Base-by-base conservation (phyloP, 805 yeast genomes). In the Wickerhamiella kurtzmanii region DNA sequence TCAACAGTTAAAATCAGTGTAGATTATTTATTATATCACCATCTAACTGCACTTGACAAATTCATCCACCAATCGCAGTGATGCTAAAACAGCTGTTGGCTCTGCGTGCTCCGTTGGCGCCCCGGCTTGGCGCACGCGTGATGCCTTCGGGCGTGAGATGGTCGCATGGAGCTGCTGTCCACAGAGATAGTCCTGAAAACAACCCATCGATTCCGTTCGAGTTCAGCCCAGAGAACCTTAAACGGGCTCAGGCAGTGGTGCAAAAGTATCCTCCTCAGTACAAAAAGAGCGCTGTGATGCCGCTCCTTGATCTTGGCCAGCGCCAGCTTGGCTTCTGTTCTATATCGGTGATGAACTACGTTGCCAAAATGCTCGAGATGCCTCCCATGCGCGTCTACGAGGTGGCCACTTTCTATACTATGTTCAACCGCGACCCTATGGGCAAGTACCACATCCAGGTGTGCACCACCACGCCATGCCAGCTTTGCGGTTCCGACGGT, bases 371-470 rank as follows among this genome's bases (percentile, higher is more conserved):
- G 60, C 72, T 83, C 58, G 89, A 82, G 58, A 81, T 85, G 79
- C 95, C 95, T 25, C 94, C 94, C 50, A 84, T 84, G 95, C 76
- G 95, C 67, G 95, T 84, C 25, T 84, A 84, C 64, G 94, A 84
- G 64, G 95, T 84, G 53, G 95, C 95, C 28, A 82, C 94, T 38
- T 84, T 84, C 69, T 84, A 84, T 68, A 84, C 95, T 56, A 85
- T 84, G 95, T 84, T 79, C 70, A 82, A 82, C 68, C 76, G 92
- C 64, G 71, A 74, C 53, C 94, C 94, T 44, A 78, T 85, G 75
- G 94, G 94, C 50, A 82, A 83, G 61, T 82, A 75, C 63, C 82
- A 82, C 62, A 67, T 84, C 47, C 94, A 84, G 64, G 80, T 85
- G 37, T 84, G 95, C 67, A 85, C 95, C 48, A 84, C 94, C 41